Evolutionary conservation across 2,329 filamentous ascomycete genomes (phyloP).

Genomic region (Paraphoma sp.): DNA sequence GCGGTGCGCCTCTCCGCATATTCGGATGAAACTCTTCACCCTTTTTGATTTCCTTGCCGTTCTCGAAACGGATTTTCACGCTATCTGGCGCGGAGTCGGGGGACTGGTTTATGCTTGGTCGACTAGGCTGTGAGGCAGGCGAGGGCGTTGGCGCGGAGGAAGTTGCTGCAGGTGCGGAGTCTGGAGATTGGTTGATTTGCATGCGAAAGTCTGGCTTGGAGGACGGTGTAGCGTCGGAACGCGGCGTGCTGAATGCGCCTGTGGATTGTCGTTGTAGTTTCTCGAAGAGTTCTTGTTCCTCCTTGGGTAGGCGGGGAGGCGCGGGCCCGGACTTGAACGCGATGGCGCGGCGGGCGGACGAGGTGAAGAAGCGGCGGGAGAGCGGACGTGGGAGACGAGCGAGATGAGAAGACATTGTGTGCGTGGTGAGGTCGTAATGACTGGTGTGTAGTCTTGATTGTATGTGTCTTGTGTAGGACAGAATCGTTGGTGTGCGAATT

Average conservation of each 20-base stretch:
- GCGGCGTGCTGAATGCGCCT: constrained; percentile 76
- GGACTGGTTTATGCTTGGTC: constrained; percentile 18
- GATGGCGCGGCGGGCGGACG: constrained; percentile 10
- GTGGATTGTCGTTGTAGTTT: constrained; percentile 79
- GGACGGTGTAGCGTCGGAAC: constrained; percentile 45
- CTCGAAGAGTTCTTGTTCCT: constrained; percentile 91
- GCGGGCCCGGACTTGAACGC: constrained; percentile 61
- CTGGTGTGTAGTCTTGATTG: background rate
- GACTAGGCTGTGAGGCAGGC: background rate
- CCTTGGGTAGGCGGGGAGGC: constrained; percentile 84
- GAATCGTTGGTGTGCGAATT: background rate
- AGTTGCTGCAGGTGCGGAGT: constrained; percentile 8
- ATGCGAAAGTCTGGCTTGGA: constrained; percentile 40
- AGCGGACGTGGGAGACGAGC: constrained; percentile 34
- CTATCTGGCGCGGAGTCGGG: constrained; percentile 4
- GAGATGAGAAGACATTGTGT: constrained; percentile 11
- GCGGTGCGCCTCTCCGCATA: constrained; percentile 76
- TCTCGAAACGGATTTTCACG: constrained; percentile 21
- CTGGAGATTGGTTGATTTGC: constrained; percentile 45
- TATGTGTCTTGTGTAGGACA: background rate
- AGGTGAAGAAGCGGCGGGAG: constrained; percentile 29
- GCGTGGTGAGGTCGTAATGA: background rate
- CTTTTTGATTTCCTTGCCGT: constrained; percentile 54
- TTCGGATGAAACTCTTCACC: constrained; percentile 74
- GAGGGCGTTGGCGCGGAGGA: constrained; percentile 4